Evolutionary conservation across 345 rosid genomes (phyloP), one percentile per base, ranked within the genome.

Genomic region (Excoecaria agallocha): DNA sequence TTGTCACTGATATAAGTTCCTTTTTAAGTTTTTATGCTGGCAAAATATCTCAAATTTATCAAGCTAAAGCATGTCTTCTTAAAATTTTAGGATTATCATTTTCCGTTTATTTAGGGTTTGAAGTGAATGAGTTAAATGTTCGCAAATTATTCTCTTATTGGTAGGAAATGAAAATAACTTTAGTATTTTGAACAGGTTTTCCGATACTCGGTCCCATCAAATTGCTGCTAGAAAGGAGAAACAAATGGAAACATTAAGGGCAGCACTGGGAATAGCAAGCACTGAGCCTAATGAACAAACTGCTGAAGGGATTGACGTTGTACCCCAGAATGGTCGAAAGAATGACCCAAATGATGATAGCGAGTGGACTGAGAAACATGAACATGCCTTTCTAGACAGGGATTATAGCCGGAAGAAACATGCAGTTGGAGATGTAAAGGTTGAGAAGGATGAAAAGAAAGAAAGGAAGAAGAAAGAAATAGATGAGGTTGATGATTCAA

Each of bases 151-250:
- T 64, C 50, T 11, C 15, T 10, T 61, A 24, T 51, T 63, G 55
- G 45, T 52, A 52, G 25, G 22, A 50, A n/a, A 41, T 64, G 25
- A 37, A 62, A 64, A 19, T 7, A n/a, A 12, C 17, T 74, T 62
- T 24, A 15, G 6, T 72, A 22, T 38, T 20, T 60, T 81, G 70
- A 38, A 30, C 72, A 93, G 97, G 92, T 66, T 84, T 41, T 92
- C 89, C 11, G 91, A 90, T 76, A 95, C 97, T 0, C 92, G 93
- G 72, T 88, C 98, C 24, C 98, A 94, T 76, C 90, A 94, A 81
- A 81, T 94, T 76, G 97, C 97, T 73, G 98, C 98, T 0, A 88
- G 99, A 83, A 93, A 93, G 81, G 97, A 95, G 86, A 90, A 84
- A 81, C 98, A 93, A 82, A 87, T 95, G 98, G 97, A 95, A 74